phyloP scores from a whole-genome alignment of 805 yeast genomes.

The Ogataea pilisensis region DNA sequence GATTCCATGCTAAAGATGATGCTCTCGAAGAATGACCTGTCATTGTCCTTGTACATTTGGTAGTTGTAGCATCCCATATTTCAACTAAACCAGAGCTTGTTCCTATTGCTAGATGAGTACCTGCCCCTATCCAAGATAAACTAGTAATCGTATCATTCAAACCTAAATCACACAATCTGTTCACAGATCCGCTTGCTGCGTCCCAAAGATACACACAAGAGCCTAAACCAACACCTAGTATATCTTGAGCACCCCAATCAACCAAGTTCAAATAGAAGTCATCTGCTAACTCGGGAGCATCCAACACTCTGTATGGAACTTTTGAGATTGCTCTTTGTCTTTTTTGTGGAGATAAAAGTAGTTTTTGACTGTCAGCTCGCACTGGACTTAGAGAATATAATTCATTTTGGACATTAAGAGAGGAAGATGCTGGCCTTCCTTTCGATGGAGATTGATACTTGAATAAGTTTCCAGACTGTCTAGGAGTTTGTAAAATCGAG shows the following conservation, averaged over 20 bases:
- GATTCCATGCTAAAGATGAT: constrained; percentile 90
- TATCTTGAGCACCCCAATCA: constrained; percentile 92
- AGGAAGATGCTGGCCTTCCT: constrained; percentile 55
- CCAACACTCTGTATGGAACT: constrained; percentile 88
- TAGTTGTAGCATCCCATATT: constrained; percentile 87
- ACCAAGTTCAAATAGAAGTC: constrained; percentile 89
- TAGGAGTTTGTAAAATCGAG: constrained; percentile 26
- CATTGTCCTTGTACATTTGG: constrained; percentile 84
- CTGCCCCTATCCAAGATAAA: constrained; percentile 89
- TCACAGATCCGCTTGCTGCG: constrained; percentile 78
- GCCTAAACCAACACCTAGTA: constrained; percentile 86
- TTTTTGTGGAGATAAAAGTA: constrained; percentile 78
- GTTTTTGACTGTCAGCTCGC: constrained; percentile 77
- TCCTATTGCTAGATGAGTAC: constrained; percentile 92
- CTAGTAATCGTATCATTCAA: constrained; percentile 70
- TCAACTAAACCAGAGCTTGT: constrained; percentile 84
- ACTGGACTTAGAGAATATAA: constrained; percentile 82
- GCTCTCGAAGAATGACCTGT: constrained; percentile 86
- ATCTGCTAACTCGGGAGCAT: constrained; percentile 93
- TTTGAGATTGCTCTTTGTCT: constrained; percentile 73
- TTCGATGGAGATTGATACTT: constrained; percentile 72
- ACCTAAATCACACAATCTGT: constrained; percentile 70
- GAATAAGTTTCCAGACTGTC: constrained; percentile 53
- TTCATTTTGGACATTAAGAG: constrained; percentile 62
- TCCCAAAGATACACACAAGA: constrained; percentile 89